Evolutionary conservation across 306 rosid species (phyloP).

Genomic region (Nissolia schottii): DNA sequence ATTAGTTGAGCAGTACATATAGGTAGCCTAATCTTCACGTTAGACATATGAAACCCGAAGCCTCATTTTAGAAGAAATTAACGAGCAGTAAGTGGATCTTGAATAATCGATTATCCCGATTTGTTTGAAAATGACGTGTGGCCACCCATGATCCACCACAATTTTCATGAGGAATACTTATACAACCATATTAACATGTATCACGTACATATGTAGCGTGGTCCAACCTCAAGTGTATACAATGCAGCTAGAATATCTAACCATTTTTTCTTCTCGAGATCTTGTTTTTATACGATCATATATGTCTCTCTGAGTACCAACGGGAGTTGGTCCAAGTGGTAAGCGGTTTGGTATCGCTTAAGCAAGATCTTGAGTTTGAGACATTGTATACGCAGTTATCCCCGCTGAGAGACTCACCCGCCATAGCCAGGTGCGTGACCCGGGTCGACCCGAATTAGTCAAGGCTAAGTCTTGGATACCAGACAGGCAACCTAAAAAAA

Average conservation of each 20-base stretch:
- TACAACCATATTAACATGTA: neutral
- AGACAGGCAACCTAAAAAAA: no score
- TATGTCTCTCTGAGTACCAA: no score
- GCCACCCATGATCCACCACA: conserved; percentile 17
- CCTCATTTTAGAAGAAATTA: neutral
- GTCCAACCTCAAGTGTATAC: conserved; percentile 19
- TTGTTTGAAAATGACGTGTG: neutral
- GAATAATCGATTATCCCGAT: conserved; percentile 8
- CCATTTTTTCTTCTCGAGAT: neutral
- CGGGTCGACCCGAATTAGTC: no score
- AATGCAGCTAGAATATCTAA: neutral
- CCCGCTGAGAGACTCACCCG: no score
- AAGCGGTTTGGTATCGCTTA: no score
- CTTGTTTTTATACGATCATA: neutral
- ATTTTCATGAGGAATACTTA: neutral
- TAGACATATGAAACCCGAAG: neutral
- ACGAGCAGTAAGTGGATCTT: neutral
- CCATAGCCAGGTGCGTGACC: no score
- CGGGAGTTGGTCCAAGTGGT: no score
- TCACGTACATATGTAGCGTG: neutral
- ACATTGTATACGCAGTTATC: no score
- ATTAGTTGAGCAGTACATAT: neutral
- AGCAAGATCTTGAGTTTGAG: no score
- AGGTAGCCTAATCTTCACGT: neutral
- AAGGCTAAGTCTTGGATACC: no score